Conservation (phyloP, 148 eudicot genomes). For the Silene conica region DNA sequence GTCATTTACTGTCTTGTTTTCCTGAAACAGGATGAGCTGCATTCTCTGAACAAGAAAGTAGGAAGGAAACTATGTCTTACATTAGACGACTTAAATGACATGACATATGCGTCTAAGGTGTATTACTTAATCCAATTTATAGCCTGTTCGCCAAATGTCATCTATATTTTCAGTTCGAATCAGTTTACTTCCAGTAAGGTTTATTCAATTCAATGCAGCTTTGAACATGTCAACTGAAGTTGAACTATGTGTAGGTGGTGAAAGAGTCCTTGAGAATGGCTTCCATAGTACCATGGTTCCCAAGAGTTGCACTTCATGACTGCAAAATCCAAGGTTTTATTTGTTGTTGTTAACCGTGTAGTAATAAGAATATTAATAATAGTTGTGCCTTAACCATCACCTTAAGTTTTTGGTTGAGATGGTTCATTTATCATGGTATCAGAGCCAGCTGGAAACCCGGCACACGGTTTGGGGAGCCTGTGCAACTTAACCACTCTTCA, state of each 20-base stretch:
- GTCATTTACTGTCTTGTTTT: neutral
- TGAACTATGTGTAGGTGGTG: conserved; percentile 23
- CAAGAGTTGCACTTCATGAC: conserved; percentile 40
- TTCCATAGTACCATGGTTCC: conserved; percentile 51
- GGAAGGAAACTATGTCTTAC: conserved; percentile 21
- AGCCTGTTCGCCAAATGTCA: neutral
- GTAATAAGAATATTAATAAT: no score
- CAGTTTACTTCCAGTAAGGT: neutral
- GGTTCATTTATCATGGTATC: no score
- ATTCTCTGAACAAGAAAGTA: conserved; percentile 18
- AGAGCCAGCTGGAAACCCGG: no score
- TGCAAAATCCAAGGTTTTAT: conserved; percentile 42
- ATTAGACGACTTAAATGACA: conserved; percentile 32
- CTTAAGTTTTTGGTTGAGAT: no score
- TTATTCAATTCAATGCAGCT: neutral
- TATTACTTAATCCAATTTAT: neutral
- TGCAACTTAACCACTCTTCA: no score
- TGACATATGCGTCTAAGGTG: conserved; percentile 45
- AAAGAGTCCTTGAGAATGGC: conserved; percentile 50
- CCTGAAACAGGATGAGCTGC: conserved; percentile 31
- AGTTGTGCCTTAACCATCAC: no score
- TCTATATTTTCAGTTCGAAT: neutral
- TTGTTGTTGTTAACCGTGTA: neutral
- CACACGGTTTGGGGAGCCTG: no score
- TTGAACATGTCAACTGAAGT: neutral